Conservation (phyloP, 164 flowering plant species). For the Protea cynaroides region DNA sequence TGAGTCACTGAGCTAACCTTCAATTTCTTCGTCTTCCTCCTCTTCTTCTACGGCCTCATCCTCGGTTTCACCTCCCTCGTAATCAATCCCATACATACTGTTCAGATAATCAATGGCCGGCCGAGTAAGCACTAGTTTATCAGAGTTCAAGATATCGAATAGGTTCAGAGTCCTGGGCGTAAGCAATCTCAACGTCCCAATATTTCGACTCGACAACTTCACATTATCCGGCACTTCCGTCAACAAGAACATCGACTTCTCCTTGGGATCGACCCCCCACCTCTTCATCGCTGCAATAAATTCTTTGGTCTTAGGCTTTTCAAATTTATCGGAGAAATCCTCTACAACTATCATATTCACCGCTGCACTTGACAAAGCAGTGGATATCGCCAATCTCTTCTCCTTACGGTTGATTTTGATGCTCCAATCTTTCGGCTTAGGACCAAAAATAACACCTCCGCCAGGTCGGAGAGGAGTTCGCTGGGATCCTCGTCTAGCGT, state of each 20-base stretch:
- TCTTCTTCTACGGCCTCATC: constrained; percentile 34
- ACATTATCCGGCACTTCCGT: constrained; percentile 65
- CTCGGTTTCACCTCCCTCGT: constrained; percentile 24
- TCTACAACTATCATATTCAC: constrained; percentile 65
- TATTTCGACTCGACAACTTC: constrained; percentile 66
- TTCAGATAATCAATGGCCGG: constrained; percentile 70
- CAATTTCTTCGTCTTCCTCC: constrained; percentile 31
- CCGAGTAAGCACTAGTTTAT: constrained; percentile 59
- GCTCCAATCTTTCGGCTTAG: constrained; percentile 89
- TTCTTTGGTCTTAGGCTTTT: constrained; percentile 84
- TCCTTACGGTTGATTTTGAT: constrained; percentile 89
- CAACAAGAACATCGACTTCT: constrained; percentile 70
- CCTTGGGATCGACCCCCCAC: constrained; percentile 86
- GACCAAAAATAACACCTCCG: constrained; percentile 92
- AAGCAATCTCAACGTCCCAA: constrained; percentile 72
- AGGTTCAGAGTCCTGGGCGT: constrained; percentile 87
- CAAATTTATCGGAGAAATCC: constrained; percentile 65
- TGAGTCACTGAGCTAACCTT: constrained; percentile 13
- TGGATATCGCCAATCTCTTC: constrained; percentile 78
- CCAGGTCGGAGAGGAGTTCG: constrained; percentile 95
- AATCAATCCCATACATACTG: constrained; percentile 47
- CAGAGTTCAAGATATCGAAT: constrained; percentile 85
- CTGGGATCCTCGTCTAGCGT: constrained; percentile 78
- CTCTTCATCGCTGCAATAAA: constrained; percentile 75
- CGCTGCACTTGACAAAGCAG: constrained; percentile 74